Conservation (phyloP, 2,329 filamentous ascomycete genomes). For the Fusarium pininemorale region DNA sequence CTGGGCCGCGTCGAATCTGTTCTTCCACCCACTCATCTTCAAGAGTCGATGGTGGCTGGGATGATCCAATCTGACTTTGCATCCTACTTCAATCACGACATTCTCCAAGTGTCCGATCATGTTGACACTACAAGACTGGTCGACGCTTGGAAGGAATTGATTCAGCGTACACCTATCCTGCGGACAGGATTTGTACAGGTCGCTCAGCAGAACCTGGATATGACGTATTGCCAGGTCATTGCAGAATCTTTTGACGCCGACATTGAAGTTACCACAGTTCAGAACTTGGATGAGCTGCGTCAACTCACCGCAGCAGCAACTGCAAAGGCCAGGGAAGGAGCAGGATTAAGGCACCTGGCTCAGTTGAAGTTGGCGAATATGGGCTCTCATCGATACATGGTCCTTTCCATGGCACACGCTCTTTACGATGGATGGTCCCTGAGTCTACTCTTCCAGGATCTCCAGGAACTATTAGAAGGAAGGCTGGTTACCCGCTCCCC, state of each 20-base stretch:
- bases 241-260: constrained; percentile 35
- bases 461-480: constrained; percentile 70
- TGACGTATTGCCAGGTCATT: constrained; percentile 61
- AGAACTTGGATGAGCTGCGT: constrained; percentile 47
- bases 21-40: constrained; percentile 81
- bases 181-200: constrained; percentile 78
- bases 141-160: constrained; percentile 68
- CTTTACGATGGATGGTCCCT: constrained; percentile 92
- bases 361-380: constrained; percentile 57
- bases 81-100: constrained; percentile 87
- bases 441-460: constrained; percentile 74
- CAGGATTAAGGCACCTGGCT: constrained; percentile 54
- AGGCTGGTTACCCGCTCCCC: constrained; percentile 53
- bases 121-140: constrained; percentile 67
- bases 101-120: constrained; percentile 67
- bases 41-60: constrained; percentile 86
- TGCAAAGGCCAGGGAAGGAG: constrained; percentile 47
- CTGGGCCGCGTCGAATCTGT: constrained; percentile 63
- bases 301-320: constrained; percentile 51
- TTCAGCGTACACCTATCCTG: constrained; percentile 73
- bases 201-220: constrained; percentile 64
- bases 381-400: constrained; percentile 52
- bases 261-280: constrained; percentile 39
- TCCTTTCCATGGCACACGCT: constrained; percentile 83
- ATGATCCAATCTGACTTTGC: constrained; percentile 79